Conservation (phyloP, 257 asterid species). For the Ligustrum vulgare region DNA sequence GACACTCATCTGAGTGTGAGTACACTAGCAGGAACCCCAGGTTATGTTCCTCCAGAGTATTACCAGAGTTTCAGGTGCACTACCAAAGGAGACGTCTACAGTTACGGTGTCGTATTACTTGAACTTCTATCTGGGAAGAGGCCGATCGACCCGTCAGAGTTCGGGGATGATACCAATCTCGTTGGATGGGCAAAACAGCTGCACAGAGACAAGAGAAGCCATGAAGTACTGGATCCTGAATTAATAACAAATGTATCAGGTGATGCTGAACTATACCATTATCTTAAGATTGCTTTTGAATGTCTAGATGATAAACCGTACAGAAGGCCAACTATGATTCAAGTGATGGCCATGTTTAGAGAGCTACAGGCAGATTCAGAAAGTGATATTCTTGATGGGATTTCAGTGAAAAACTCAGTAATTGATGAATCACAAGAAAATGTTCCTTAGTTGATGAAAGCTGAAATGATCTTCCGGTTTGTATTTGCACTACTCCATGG, state of each 20-base stretch:
- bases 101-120: constrained; percentile 86
- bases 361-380: constrained; percentile 73
- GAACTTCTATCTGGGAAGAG: constrained; percentile 89
- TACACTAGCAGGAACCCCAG: constrained; percentile 93
- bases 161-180: constrained; percentile 87
- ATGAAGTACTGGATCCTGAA: constrained; percentile 67
- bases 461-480: not conserved
- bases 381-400: constrained; percentile 78
- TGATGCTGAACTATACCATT: constrained; percentile 71
- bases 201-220: constrained; percentile 53
- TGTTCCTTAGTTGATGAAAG: constrained; percentile 32
- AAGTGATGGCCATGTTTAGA: constrained; percentile 92
- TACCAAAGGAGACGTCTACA: constrained; percentile 87
- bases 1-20: constrained; percentile 95
- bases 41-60: constrained; percentile 95
- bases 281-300: constrained; percentile 70
- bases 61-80: constrained; percentile 98
- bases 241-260: constrained; percentile 52
- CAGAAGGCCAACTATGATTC: constrained; percentile 89
- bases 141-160: constrained; percentile 72
- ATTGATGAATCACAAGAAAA: constrained; percentile 75
- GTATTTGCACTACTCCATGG: not conserved
- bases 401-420: constrained; percentile 66
- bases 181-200: constrained; percentile 97
- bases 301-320: constrained; percentile 85